Base-by-base conservation (phyloP, 768 basidiomycete species). In the Mycena rebaudengoi region DNA sequence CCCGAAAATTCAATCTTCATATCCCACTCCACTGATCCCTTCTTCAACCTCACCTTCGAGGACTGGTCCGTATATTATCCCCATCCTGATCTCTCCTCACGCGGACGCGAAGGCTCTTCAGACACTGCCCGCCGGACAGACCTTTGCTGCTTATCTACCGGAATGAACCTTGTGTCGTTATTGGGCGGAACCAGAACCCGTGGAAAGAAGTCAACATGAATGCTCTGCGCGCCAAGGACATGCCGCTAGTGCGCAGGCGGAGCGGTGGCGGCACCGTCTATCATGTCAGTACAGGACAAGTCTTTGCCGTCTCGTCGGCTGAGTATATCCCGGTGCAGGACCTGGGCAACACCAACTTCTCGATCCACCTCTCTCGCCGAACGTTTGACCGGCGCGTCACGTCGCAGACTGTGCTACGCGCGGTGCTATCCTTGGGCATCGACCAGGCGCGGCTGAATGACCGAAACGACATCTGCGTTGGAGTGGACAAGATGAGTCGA, bases 261-360 rank as follows among this genome's bases (percentile, higher is more conserved):
- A 96, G 95, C 68, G 98, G 97, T 8, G 97, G 97, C 16, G 97
- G 97, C 13, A 94, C 97, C 0, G 97, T 99, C 4, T 99, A 92
- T 75, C 97, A 99, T 78, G 97, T 97, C 73, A 51, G 91, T 81
- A 5, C 49, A n/a, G n/a, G 41, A 39, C 12, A 23, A 12, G 3
- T 28, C 21, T 12, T 21, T 5, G 21, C 14, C 4, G 18, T 18
- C 16, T 14, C 23, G 7, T 53, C 49, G 35, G 25, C 13, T 29
- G 2, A 32, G 35, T 61, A 28, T 18, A 41, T 35, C 25, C 39
- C 52, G 58, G 21, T 26, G 26, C 72, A 99, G 98, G 98, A 99
- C 73, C 78, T 96, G 18, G 98, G 98, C 16, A 99, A 99, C 74
- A 96, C 95, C 2, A 99, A 99, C 73, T 99, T 94, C 76, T 98